These are phyloP conservation scores for Bacterosira constricta DNA, from an alignment of 108 stramenopile genomes.

Conservation along the genomic window DNA sequence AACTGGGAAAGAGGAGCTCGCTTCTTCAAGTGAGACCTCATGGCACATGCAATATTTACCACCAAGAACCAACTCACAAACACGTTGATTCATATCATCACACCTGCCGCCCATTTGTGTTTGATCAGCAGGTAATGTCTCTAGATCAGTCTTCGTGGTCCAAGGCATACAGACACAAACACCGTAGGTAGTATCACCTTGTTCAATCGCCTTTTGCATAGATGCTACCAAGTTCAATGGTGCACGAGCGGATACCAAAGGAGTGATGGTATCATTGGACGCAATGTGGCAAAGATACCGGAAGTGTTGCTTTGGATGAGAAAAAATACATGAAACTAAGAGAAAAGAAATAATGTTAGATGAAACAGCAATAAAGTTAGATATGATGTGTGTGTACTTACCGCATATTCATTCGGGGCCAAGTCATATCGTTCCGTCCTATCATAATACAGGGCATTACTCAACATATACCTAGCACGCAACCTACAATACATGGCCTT, in stretches of 20 bases:
- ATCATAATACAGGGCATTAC: conserved; percentile 51
- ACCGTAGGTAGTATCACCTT: conserved; percentile 55
- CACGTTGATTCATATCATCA: neutral
- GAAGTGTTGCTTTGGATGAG: conserved; percentile 41
- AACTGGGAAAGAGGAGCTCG: too few relatives aligned
- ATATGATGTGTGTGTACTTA: neutral
- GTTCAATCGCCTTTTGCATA: conserved; percentile 59
- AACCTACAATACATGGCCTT: conserved; percentile 38
- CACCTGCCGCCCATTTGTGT: neutral
- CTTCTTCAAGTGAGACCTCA: too few relatives aligned
- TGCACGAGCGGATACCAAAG: conserved; percentile 59
- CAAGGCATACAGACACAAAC: conserved; percentile 71
- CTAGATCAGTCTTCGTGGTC: conserved; percentile 17
- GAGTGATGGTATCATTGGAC: conserved; percentile 56
- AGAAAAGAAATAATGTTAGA: neutral
- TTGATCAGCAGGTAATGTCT: neutral
- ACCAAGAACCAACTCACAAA: too few relatives aligned
- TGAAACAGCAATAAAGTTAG: neutral
- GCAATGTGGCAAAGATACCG: conserved; percentile 59
- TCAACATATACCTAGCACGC: conserved; percentile 50
- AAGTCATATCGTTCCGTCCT: conserved; percentile 49
- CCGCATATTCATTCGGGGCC: conserved; percentile 46
- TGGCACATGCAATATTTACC: too few relatives aligned
- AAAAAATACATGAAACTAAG: neutral
- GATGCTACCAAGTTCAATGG: conserved; percentile 57